These are phyloP conservation scores for Populus trichocarpa DNA, from an alignment of 441 rosid species.

Conservation along the genomic window DNA sequence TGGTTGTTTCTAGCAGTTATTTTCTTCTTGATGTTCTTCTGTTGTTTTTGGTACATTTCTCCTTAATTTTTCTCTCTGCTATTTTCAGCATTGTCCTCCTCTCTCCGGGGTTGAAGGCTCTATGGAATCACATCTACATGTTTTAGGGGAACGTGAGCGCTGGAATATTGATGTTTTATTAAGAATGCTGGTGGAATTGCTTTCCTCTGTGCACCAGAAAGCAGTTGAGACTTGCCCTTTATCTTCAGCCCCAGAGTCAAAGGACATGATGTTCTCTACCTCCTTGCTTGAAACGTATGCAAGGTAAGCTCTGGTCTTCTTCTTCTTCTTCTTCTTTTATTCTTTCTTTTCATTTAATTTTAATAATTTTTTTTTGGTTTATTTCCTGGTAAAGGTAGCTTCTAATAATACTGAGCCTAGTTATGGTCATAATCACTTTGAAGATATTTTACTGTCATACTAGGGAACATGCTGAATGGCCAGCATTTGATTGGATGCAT, in stretches of 20 bases:
- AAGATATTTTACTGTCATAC: constrained; percentile 26
- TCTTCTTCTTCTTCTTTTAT: constrained; percentile 8
- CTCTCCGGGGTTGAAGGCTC: constrained; percentile 98
- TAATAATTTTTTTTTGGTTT: neutral
- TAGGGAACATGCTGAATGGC: constrained; percentile 86
- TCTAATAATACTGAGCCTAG: constrained; percentile 4
- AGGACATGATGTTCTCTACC: constrained; percentile 44
- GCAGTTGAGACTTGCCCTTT: constrained; percentile 85
- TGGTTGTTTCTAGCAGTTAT: constrained; percentile 12
- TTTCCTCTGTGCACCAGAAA: constrained; percentile 70
- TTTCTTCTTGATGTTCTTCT: constrained; percentile 14
- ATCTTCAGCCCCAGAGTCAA: constrained; percentile 48
- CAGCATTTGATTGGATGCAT: constrained; percentile 91
- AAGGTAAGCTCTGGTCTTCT: constrained; percentile 38
- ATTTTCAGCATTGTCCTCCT: constrained; percentile 81
- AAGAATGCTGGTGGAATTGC: constrained; percentile 78
- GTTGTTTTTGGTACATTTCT: constrained; percentile 15
- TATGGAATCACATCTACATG: constrained; percentile 80
- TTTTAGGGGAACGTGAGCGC: constrained; percentile 90
- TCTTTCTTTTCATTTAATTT: neutral
- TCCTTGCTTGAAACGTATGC: constrained; percentile 70
- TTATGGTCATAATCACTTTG: constrained; percentile 19
- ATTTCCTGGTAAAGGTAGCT: constrained; percentile 10
- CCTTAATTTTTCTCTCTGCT: constrained; percentile 13
- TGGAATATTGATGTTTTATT: constrained; percentile 90